Evolutionary conservation across 805 yeast species (phyloP).

Genomic region (Candida alai): DNA sequence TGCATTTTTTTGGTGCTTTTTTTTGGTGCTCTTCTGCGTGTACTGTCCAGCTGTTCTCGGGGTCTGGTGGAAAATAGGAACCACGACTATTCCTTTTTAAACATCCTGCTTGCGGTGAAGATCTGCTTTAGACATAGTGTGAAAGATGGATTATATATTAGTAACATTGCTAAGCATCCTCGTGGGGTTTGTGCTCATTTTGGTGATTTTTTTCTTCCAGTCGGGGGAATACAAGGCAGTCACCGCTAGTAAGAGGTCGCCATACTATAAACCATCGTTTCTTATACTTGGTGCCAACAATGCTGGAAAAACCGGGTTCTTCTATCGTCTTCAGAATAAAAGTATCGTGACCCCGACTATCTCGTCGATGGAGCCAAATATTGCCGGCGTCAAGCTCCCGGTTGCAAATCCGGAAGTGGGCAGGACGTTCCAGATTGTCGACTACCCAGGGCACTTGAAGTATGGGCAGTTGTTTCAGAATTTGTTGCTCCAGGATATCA

Average conservation of each 20-base stretch:
- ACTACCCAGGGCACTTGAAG: conserved; percentile 87
- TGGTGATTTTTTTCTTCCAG: conserved; percentile 23
- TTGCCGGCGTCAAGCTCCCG: conserved; percentile 28
- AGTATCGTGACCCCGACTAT: conserved; percentile 23
- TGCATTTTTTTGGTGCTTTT: too few species aligned
- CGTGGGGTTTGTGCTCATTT: conserved; percentile 23
- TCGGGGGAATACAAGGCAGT: conserved; percentile 14
- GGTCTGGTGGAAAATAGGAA: too few species aligned
- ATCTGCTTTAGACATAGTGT: conserved; percentile 3
- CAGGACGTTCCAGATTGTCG: conserved; percentile 52
- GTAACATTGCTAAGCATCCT: conserved; percentile 20
- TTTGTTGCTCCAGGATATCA: conserved; percentile 39
- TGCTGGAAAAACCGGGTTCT: conserved; percentile 66
- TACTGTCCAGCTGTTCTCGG: too few species aligned
- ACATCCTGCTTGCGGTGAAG: conserved; percentile 2
- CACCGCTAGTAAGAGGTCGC: conserved; percentile 8
- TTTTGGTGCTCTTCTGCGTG: too few species aligned
- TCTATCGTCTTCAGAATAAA: conserved; percentile 24
- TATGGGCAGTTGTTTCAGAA: conserved; percentile 56
- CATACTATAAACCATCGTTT: conserved; percentile 47
- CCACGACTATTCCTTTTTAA: too few species aligned
- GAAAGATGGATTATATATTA: conserved; percentile 27
- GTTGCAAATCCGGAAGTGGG: conserved; percentile 31
- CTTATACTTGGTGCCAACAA: conserved; percentile 62
- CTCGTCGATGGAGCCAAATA: conserved; percentile 37